phyloP scores from a whole-genome alignment of 164 flowering plant genomes.

The Aristolochia fimbriata region DNA sequence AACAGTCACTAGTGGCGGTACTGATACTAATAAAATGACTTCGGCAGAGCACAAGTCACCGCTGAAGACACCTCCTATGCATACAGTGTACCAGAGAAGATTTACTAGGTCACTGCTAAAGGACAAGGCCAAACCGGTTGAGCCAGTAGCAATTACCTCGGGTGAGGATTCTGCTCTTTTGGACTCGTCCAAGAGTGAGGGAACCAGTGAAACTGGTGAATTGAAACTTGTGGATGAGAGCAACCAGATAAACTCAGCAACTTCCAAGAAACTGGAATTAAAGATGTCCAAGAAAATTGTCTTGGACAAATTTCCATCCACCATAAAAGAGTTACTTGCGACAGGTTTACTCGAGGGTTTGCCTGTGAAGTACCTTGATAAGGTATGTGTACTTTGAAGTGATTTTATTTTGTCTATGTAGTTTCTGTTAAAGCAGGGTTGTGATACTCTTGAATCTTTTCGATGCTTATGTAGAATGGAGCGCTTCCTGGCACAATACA shows the following conservation, averaged over 20 bases:
- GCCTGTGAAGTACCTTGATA: constrained; percentile 28
- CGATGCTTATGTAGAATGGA: constrained; percentile 9
- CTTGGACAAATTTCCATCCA: constrained; percentile 28
- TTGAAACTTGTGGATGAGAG: not conserved
- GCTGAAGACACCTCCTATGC: not conserved
- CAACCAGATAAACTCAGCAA: constrained; percentile 1
- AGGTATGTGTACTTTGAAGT: too few species aligned
- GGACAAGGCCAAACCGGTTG: not conserved
- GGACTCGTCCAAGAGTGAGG: not conserved
- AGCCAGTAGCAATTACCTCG: not conserved
- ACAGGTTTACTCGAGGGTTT: constrained; percentile 71
- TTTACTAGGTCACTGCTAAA: constrained; percentile 11
- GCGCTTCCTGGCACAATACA: constrained; percentile 51
- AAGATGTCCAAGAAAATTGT: constrained; percentile 29
- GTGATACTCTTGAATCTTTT: not conserved
- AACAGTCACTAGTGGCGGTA: not conserved
- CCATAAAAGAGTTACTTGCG: constrained; percentile 44
- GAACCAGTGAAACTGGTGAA: not conserved
- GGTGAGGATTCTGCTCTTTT: not conserved
- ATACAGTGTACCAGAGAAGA: not conserved
- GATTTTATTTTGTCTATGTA: not conserved
- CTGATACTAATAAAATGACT: not conserved
- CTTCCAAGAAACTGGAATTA: constrained; percentile 17
- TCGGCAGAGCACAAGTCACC: too few species aligned
- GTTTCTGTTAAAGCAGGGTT: not conserved